Evolutionary conservation across 495 filamentous ascomycete species (phyloP), one percentile per base, ranked within the genome.

Genomic region (Penicillium angulare): DNA sequence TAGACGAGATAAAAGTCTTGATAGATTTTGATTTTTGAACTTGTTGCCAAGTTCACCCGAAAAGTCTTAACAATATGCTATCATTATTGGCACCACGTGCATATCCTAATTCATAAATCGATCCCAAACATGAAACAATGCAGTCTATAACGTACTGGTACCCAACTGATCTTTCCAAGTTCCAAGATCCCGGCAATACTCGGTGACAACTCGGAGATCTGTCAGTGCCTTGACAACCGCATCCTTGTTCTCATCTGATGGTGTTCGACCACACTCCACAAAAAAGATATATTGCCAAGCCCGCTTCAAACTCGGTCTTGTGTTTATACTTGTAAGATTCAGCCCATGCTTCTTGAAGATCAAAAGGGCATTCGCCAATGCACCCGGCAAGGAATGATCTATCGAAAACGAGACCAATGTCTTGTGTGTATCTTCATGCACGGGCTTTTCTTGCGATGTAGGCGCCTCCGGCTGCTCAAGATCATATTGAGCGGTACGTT

Each of bases 241-340:
- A 22, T 67, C 64, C 40, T 61, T 50, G 34, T 64, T 59, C 39
- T 58, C 57, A 22, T 50, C 53, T 5, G 61, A 59, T 3, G 53
- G 55, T 13, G 53, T 52, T 5, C 85, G 84, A 63, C 87, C 79
- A 63, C 95, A 90, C 74, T 97, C 93, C 17, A 96, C 86, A 67
- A 98, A 86, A 69, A 97, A 97, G 21, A 96, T 79, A 71, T 98
- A 98, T 62, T 92, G 84, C 86, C 95, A 97, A 23, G 86, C 80
- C 46, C 71, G 68, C 35, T 79, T 72, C 53, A 87, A 75, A 58
- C 87, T 92, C 12, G 93, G 93, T 55, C 95, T 70, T 49, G 87
- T 87, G 53, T 87, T 90, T 64, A 97, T 96, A 65, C 86, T 92
- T 12, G 92, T 96, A 29, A 98, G 73, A 64, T 97, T 97, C 36